phyloP scores from a whole-genome alignment of 345 rosid species.

The Raphanus sativus region DNA sequence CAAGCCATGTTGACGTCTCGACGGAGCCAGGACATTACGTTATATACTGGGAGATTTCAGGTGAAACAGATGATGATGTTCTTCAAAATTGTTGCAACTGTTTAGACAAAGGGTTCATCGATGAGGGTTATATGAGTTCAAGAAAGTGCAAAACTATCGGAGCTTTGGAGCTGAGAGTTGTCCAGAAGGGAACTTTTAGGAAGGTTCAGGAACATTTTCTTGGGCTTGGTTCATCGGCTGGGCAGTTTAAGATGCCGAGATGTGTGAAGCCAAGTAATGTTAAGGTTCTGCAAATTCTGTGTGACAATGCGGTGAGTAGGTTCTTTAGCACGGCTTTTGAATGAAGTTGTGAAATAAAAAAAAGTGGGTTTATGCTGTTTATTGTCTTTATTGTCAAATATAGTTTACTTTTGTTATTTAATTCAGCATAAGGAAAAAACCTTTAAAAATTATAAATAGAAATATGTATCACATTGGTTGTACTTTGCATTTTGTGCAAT shows the following conservation, averaged over 20 bases:
- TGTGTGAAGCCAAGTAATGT: conserved; percentile 60
- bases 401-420: conserved; percentile 13
- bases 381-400: conserved; percentile 23
- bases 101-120: conserved; percentile 66
- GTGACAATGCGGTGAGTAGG: conserved; percentile 51
- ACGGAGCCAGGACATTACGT: conserved; percentile 87
- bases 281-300: conserved; percentile 59
- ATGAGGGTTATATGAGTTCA: conserved; percentile 75
- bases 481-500: conserved; percentile 24
- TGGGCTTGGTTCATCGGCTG: conserved; percentile 67
- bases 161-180: conserved; percentile 74
- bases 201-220: conserved; percentile 75
- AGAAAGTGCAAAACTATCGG: conserved; percentile 70
- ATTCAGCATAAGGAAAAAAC: not conserved
- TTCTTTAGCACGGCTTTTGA: conserved; percentile 66
- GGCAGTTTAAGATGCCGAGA: conserved; percentile 88
- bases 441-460: conserved; percentile 8
- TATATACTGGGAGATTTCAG: conserved; percentile 83
- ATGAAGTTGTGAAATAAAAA: conserved; percentile 15
- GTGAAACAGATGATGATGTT: conserved; percentile 58
- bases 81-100: conserved; percentile 71
- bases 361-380: conserved; percentile 12
- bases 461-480: conserved; percentile 16
- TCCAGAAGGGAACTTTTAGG: conserved; percentile 68
- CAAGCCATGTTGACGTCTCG: conserved; percentile 67